Evolutionary conservation across 768 basidiomycete species (phyloP), one percentile per base, ranked within the genome.

Genomic region (Mycena epipterygia): DNA sequence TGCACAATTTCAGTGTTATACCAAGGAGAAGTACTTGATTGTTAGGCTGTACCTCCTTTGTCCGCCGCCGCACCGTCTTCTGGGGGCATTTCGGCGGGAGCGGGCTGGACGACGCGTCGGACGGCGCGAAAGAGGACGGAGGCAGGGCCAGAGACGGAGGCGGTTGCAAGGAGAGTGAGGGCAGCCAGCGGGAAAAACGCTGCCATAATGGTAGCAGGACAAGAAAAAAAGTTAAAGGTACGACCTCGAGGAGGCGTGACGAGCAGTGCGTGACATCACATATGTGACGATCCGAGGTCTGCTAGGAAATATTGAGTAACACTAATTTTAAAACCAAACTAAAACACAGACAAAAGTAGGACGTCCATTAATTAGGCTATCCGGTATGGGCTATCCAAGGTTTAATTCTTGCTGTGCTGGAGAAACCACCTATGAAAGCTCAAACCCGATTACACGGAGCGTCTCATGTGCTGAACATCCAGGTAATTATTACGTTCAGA

Each of bases 181-280:
- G 58, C 62, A 32, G 63, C 71, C 57, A 72, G 63, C 57, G 67
- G 71, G 19, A 64, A 37, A 11, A 65, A 29, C 5, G 49, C 70
- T 30, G 57, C 41, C 67, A 68, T 67, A n/a, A 56, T 68, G 65
- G 62, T 23, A n/a, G 35, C 13, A n/a, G 9, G 32, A 68, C 21
- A 59, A 68, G 48, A 68, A 72, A 72, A 68, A 68, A 29, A 41
- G 55, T 19, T 51, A n/a, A n/a, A n/a, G n/a, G n/a, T n/a, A n/a
- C n/a, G n/a, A 32, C 48, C 64, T 56, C 23, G 64, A 42, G 46
- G 30, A 9, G 44, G n/a, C n/a, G 13, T 30, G 44, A 3, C n/a
- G 37, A 53, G 64, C 12, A n/a, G 35, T 32, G 64, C 53, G 64
- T 56, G 41, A 64, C 25, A 44, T 57, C 64, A 53, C 61, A 51